A percentile compares a stretch with the other conserved stretches of the same genome.
phyloP scores from a whole-genome alignment of 352 stramenopile species.

The Blastocystis sp. region DNA sequence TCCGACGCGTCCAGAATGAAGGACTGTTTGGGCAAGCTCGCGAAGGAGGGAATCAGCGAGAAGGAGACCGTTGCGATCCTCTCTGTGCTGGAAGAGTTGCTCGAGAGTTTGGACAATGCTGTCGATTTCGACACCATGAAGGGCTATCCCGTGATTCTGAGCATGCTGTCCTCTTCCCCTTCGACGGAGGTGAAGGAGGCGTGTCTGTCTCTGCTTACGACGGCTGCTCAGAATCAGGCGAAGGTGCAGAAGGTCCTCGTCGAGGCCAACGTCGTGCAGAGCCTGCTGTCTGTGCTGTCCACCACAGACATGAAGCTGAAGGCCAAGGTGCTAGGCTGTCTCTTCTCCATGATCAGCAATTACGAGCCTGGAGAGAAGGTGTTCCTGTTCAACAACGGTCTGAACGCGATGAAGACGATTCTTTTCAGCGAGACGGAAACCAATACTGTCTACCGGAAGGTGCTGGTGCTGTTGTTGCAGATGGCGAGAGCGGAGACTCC shows the following conservation, averaged over 20 bases:
- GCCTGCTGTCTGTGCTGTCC: background rate
- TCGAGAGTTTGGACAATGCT: constrained; percentile 67
- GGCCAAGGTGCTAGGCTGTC: background rate
- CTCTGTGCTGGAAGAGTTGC: constrained; percentile 45
- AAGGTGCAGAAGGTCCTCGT: constrained; percentile 55
- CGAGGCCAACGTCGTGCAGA: constrained; percentile 31
- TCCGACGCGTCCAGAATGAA: constrained; percentile 60
- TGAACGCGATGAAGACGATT: constrained; percentile 46
- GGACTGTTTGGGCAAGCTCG: constrained; percentile 36
- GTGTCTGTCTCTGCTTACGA: constrained; percentile 35
- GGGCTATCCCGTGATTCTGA: constrained; percentile 37
- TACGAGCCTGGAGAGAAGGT: constrained; percentile 46
- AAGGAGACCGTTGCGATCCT: background rate
- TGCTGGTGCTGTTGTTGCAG: constrained; percentile 16
- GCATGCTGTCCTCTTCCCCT: background rate
- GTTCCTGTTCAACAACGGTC: constrained; percentile 59
- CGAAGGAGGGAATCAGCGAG: constrained; percentile 26
- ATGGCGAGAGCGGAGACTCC: background rate
- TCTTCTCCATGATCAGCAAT: constrained; percentile 34
- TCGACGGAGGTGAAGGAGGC: background rate
- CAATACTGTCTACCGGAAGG: background rate
- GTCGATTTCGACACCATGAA: constrained; percentile 48
- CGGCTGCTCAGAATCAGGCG: constrained; percentile 45
- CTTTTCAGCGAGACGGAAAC: background rate
- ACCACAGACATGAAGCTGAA: constrained; percentile 24